A percentile compares a stretch with the other conserved stretches of the same genome.
Conservation (phyloP, 2,329 filamentous ascomycete species). For the Botrytis hyacinthi region DNA sequence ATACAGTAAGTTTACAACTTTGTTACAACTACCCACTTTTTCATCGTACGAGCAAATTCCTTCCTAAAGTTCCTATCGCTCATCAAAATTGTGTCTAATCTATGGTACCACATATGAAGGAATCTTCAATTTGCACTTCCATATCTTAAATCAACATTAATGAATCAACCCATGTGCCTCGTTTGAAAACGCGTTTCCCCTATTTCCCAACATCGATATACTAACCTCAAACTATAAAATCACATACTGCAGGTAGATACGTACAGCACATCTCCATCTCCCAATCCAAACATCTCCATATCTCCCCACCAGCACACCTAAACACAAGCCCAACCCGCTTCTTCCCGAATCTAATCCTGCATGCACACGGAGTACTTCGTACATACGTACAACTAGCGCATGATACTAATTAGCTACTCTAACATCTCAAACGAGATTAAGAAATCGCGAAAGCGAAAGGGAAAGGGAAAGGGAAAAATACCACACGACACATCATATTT, state of each 20-base stretch:
- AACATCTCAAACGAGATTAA: neutral
- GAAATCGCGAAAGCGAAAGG: neutral
- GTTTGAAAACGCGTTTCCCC: neutral
- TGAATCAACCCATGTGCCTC: neutral
- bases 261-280: neutral
- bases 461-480: neutral
- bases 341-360: constrained; percentile 12
- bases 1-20: neutral
- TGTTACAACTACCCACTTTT: constrained; percentile 6
- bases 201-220: neutral
- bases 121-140: neutral
- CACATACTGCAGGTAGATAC: neutral
- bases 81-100: neutral
- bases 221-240: neutral
- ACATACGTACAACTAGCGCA: neutral
- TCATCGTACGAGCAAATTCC: constrained; percentile 2
- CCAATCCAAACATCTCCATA: constrained; percentile 6
- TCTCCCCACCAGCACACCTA: constrained; percentile 3
- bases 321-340: constrained; percentile 9
- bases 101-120: neutral
- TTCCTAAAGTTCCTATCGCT: neutral
- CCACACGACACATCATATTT: constrained; percentile 19
- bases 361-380: neutral
- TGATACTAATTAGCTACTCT: neutral
- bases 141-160: neutral